Percentiles rank a stretch among this genome's conserved stretches.
These are phyloP conservation scores for Hymenoscyphus scutula DNA, from an alignment of 2,329 filamentous ascomycete species.

Conservation along the genomic window DNA sequence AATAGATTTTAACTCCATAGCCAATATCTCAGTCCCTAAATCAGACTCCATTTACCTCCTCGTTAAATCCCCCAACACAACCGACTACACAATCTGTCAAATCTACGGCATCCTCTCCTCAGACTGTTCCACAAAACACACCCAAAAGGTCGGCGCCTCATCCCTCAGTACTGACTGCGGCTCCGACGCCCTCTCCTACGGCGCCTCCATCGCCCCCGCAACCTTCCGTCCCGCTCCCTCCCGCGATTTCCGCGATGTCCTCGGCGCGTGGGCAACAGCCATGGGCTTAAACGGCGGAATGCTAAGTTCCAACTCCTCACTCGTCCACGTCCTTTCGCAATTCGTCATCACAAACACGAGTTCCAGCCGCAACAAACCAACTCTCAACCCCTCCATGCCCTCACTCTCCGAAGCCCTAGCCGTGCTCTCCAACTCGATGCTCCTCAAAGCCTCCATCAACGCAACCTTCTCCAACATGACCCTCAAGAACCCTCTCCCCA, in stretches of 20 bases:
- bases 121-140: constrained; percentile 12
- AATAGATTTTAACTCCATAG: constrained; percentile 13
- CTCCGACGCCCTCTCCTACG: neutral
- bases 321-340: constrained; percentile 13
- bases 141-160: constrained; percentile 11
- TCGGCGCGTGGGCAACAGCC: constrained; percentile 13
- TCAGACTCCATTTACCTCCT: constrained; percentile 16
- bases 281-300: constrained; percentile 11
- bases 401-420: constrained; percentile 14
- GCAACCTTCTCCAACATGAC: constrained; percentile 3
- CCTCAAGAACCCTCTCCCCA: neutral
- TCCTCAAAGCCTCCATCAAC: constrained; percentile 15
- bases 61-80: constrained; percentile 15
- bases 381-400: constrained; percentile 4
- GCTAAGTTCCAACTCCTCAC: constrained; percentile 6
- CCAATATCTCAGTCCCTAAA: constrained; percentile 10
- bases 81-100: constrained; percentile 17
- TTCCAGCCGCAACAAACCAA: neutral
- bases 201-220: constrained; percentile 2
- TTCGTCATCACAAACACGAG: constrained; percentile 7
- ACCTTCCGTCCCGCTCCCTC: constrained; percentile 7
- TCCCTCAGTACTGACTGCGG: constrained; percentile 7
- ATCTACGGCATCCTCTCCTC: constrained; percentile 12
- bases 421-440: constrained; percentile 14
- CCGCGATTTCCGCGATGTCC: constrained; percentile 13